These are phyloP conservation scores for Mycosphaerella sp. DNA, from an alignment of 2,329 filamentous ascomycete genomes.

Conservation along the genomic window DNA sequence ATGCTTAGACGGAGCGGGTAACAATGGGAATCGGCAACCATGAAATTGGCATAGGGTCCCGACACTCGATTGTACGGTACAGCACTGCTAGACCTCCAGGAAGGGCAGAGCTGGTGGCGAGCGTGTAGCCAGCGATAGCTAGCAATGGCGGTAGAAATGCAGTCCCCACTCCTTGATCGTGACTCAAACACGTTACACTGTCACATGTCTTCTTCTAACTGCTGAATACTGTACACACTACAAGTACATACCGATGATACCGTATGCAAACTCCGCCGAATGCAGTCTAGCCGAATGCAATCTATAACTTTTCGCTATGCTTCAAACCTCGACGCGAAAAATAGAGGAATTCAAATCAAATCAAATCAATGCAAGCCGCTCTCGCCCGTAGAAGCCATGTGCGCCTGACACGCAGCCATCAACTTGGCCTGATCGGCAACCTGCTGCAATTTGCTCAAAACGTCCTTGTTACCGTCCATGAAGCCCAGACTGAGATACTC, in stretches of 20 bases:
- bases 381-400: not conserved
- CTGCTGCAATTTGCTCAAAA: not conserved
- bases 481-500: not conserved
- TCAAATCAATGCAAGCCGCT: not conserved
- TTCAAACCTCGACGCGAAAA: not conserved
- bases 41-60: not conserved
- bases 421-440: not conserved
- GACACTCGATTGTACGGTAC: conserved; percentile 8
- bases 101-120: no score
- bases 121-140: no score
- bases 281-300: not conserved
- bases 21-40: conserved; percentile 1
- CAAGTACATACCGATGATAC: no score
- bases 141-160: no score
- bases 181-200: no score
- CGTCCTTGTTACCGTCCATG: not conserved
- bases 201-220: no score
- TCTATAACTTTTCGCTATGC: not conserved
- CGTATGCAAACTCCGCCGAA: no score
- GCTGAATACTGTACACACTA: not conserved
- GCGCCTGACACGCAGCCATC: not conserved
- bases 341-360: not conserved
- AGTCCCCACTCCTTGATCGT: no score
- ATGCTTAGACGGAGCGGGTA: conserved; percentile 14
- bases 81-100: no score